phyloP scores from a whole-genome alignment of 495 filamentous ascomycete species.

The Saxispiralis lemnorum region DNA sequence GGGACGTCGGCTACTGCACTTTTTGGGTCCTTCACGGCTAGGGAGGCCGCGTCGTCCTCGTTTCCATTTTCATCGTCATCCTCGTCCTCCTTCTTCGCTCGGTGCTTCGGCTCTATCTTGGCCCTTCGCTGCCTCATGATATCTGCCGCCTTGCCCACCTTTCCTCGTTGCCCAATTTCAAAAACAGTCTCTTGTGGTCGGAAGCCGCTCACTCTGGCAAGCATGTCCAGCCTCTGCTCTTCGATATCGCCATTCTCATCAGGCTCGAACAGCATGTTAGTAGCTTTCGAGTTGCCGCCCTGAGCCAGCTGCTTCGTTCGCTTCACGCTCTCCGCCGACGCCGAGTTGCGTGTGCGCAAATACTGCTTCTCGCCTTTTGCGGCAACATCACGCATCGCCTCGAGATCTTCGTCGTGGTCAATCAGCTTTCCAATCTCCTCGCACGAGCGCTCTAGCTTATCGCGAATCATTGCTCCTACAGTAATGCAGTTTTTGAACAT shows the following conservation, averaged over 20 bases:
- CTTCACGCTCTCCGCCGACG: constrained; percentile 73
- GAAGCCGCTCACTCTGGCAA: constrained; percentile 69
- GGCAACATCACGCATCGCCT: constrained; percentile 49
- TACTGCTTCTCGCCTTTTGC: constrained; percentile 87
- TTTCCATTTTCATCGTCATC: constrained; percentile 20
- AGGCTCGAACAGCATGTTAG: constrained; percentile 63
- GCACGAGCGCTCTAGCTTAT: constrained; percentile 48
- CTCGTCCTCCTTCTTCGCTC: constrained; percentile 24
- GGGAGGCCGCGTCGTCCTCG: constrained; percentile 11
- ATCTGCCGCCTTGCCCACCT: constrained; percentile 50
- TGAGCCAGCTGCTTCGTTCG: constrained; percentile 55
- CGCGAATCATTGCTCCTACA: constrained; percentile 52
- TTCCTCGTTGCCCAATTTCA: constrained; percentile 61
- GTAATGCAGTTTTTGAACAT: constrained; percentile 69
- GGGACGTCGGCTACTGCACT: not conserved
- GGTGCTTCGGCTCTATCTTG: constrained; percentile 34
- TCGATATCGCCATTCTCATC: constrained; percentile 39
- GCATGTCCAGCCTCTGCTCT: constrained; percentile 60
- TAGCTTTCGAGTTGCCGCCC: constrained; percentile 46
- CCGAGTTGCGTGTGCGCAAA: constrained; percentile 69
- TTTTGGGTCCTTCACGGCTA: not conserved
- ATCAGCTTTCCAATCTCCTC: constrained; percentile 69
- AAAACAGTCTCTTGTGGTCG: constrained; percentile 86
- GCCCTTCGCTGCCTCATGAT: constrained; percentile 53
- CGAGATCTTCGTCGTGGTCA: constrained; percentile 56